Conservation (phyloP, 1,284 basidiomycete species). For the Moesziomyces globuligerus region DNA sequence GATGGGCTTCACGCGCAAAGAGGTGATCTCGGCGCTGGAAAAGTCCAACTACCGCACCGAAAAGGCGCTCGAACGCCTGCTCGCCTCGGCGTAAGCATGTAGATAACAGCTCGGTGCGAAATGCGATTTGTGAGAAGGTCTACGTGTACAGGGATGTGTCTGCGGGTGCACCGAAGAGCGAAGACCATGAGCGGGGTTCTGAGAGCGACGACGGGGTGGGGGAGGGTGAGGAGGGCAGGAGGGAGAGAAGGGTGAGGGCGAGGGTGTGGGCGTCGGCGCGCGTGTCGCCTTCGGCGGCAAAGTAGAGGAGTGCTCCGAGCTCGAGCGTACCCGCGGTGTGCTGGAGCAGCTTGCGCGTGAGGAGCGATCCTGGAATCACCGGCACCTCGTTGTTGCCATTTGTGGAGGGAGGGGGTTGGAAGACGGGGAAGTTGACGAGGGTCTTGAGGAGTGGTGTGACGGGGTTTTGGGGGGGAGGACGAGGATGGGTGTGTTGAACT, state of each 20-base stretch:
- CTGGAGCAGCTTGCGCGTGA: constrained; percentile 34
- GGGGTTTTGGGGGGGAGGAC: constrained; percentile 26
- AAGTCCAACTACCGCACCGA: constrained; percentile 63
- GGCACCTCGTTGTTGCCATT: constrained; percentile 14
- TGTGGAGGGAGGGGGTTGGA: constrained; percentile 3
- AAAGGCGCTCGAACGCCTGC: constrained; percentile 60
- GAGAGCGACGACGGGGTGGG: not conserved
- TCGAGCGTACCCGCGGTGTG: not conserved
- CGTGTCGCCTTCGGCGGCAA: constrained; percentile 60
- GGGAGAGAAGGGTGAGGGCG: constrained; percentile 14
- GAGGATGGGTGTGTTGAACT: constrained; percentile 36
- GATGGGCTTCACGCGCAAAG: constrained; percentile 63
- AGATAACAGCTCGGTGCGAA: not conserved
- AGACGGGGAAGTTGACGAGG: constrained; percentile 4
- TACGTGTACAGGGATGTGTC: constrained; percentile 33
- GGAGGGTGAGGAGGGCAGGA: no score
- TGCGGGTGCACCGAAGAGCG: constrained; percentile 27
- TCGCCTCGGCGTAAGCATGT: constrained; percentile 30
- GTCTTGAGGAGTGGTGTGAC: constrained; percentile 8
- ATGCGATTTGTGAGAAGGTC: constrained; percentile 4
- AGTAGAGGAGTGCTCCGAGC: constrained; percentile 46
- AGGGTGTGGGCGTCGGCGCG: constrained; percentile 53
- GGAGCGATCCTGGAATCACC: constrained; percentile 42
- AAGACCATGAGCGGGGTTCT: constrained; percentile 26
- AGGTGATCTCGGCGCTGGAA: constrained; percentile 64